These are phyloP conservation scores for Rhodofomes roseus DNA, from an alignment of 1,284 basidiomycete genomes.

Conservation along the genomic window DNA sequence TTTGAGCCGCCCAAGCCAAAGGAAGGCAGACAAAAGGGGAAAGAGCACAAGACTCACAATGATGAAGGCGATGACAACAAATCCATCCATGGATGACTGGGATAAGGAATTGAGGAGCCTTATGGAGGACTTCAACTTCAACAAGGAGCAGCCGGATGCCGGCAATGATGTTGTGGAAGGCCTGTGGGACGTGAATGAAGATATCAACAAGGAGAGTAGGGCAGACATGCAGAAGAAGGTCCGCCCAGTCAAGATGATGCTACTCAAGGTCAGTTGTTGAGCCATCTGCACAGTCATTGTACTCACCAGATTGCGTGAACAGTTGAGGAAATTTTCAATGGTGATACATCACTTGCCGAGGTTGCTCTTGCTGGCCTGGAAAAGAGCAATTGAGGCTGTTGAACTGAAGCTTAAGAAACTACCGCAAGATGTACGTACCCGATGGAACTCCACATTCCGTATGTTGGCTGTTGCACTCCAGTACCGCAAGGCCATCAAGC, in stretches of 20 bases:
- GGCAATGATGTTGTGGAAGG: too few relatives aligned
- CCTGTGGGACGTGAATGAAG: neutral
- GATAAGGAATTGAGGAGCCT: neutral
- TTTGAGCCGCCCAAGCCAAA: neutral
- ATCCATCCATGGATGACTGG: neutral
- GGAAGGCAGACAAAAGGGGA: neutral
- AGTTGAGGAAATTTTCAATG: neutral
- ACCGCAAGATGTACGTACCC: constrained; percentile 25
- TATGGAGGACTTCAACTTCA: neutral
- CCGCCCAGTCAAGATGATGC: neutral
- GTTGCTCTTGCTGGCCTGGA: neutral
- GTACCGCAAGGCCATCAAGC: neutral
- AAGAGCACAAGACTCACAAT: too few relatives aligned
- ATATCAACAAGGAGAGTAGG: neutral
- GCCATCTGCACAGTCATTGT: neutral
- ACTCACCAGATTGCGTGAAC: neutral
- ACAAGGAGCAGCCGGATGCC: neutral
- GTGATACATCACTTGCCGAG: neutral
- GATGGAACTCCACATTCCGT: constrained; percentile 32
- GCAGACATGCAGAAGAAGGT: neutral
- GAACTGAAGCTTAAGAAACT: neutral
- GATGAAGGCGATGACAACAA: neutral
- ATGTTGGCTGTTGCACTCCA: neutral
- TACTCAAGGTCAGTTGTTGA: neutral
- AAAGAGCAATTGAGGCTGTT: neutral